Percentiles rank a stretch among this genome's conserved stretches.
Conservation (phyloP, 441 rosid species). For the Pelargonium myrrhifolium region DNA sequence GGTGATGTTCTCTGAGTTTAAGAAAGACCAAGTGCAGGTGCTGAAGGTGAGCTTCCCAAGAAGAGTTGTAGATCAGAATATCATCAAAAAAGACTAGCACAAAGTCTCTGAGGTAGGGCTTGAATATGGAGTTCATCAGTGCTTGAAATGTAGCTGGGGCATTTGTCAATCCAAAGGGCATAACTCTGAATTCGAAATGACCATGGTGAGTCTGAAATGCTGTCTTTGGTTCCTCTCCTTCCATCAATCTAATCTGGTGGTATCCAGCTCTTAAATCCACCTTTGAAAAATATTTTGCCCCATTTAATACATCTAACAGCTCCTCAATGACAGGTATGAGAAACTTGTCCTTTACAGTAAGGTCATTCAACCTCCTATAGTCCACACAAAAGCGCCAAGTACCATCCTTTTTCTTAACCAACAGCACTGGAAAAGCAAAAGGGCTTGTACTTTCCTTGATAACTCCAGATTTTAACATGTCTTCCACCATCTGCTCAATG, state of each 20-base stretch:
- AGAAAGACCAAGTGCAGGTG: not conserved
- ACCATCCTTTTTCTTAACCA: not conserved
- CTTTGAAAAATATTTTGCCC: not conserved
- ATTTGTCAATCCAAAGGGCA: not conserved
- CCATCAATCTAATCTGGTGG: not conserved
- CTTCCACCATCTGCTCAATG: not conserved
- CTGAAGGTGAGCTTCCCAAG: not conserved
- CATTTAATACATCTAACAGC: not conserved
- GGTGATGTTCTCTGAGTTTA: not conserved
- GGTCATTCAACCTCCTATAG: not conserved
- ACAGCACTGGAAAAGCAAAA: not conserved
- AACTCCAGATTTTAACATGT: not conserved
- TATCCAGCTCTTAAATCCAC: not conserved
- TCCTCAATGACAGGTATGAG: not conserved
- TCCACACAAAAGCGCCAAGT: not conserved
- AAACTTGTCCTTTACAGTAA: not conserved
- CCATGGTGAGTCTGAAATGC: not conserved
- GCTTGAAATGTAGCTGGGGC: not conserved
- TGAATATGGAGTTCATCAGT: not conserved
- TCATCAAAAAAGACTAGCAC: not conserved
- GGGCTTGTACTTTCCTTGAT: not conserved
- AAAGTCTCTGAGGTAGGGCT: not conserved
- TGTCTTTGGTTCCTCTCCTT: not conserved
- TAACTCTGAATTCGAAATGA: not conserved
- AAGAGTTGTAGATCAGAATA: not conserved